Conservation (phyloP, 352 stramenopile species). For the Phytophthora crassamura region DNA sequence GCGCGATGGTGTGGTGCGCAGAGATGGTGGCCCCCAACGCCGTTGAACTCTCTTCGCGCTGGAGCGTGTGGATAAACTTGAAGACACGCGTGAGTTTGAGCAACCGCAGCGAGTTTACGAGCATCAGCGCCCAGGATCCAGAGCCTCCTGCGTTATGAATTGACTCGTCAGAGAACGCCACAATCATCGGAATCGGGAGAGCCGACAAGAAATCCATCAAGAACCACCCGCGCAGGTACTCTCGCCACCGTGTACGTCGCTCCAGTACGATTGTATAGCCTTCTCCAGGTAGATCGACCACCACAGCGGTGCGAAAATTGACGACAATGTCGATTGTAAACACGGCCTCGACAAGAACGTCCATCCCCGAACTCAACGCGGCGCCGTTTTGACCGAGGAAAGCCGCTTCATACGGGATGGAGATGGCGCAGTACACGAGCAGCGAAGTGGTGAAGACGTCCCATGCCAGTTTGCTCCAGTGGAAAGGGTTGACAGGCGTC, state of each 20-base stretch:
- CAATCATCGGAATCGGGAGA: conserved; percentile 57
- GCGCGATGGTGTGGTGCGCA: conserved; percentile 57
- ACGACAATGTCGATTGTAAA: conserved; percentile 68
- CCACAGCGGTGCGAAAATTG: conserved; percentile 58
- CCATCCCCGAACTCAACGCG: conserved; percentile 35
- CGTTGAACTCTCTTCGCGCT: conserved; percentile 57
- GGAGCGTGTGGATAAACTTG: conserved; percentile 82
- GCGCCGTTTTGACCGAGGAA: conserved; percentile 50
- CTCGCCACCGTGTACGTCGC: conserved; percentile 30
- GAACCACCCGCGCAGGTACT: conserved; percentile 80
- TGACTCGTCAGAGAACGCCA: conserved; percentile 26
- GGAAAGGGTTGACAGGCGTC: conserved; percentile 54
- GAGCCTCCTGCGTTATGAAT: conserved; percentile 11
- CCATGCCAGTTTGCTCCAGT: conserved; percentile 60
- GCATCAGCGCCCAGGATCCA: conserved; percentile 43
- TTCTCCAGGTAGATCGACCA: conserved; percentile 38
- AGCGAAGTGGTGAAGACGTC: conserved; percentile 50
- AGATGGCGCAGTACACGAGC: conserved; percentile 62
- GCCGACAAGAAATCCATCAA: conserved; percentile 72
- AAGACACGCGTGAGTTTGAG: conserved; percentile 89
- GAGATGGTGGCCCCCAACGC: conserved; percentile 33
- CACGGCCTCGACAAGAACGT: conserved; percentile 50
- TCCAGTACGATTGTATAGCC: conserved; percentile 49
- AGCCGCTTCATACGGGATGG: conserved; percentile 69
- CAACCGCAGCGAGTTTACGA: conserved; percentile 75